Conservation (phyloP, 2,329 filamentous ascomycete species). For the Talaromyces sp. region DNA sequence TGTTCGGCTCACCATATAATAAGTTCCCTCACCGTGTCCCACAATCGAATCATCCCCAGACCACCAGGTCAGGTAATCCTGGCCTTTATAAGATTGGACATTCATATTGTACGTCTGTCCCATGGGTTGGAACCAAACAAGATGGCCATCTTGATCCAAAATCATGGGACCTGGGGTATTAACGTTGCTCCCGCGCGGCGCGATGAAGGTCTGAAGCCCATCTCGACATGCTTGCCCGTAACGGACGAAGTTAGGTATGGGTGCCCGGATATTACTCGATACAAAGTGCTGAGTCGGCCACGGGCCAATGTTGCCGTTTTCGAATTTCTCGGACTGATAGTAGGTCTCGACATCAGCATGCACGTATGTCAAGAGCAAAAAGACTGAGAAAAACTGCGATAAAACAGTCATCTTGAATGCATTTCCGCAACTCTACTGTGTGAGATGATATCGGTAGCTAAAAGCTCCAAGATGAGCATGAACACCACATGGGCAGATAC, state of each 20-base stretch:
- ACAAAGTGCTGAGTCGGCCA: constrained; percentile 1
- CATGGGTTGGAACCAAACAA: constrained; percentile 4
- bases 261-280: not conserved
- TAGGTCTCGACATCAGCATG: constrained; percentile 10
- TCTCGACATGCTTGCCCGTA: constrained; percentile 4
- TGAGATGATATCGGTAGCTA: not conserved
- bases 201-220: constrained; percentile 8
- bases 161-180: constrained; percentile 9
- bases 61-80: constrained; percentile 9
- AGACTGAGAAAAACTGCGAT: not conserved
- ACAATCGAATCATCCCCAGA: constrained; percentile 8
- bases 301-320: not conserved
- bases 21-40: constrained; percentile 9
- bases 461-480: not conserved
- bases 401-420: not conserved
- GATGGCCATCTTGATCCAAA: constrained; percentile 13
- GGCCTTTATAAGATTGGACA: constrained; percentile 12
- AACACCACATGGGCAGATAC: not conserved
- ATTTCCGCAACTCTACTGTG: not conserved
- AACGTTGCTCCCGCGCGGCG: constrained; percentile 6
- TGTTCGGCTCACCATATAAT: constrained; percentile 10
- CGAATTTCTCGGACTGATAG: constrained; percentile 8
- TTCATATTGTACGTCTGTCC: constrained; percentile 10
- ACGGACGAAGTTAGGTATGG: constrained; percentile 2
- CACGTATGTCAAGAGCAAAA: not conserved